Evolutionary conservation across 1,284 basidiomycete genomes (phyloP).

Genomic region (Ganoderma resinaceum): DNA sequence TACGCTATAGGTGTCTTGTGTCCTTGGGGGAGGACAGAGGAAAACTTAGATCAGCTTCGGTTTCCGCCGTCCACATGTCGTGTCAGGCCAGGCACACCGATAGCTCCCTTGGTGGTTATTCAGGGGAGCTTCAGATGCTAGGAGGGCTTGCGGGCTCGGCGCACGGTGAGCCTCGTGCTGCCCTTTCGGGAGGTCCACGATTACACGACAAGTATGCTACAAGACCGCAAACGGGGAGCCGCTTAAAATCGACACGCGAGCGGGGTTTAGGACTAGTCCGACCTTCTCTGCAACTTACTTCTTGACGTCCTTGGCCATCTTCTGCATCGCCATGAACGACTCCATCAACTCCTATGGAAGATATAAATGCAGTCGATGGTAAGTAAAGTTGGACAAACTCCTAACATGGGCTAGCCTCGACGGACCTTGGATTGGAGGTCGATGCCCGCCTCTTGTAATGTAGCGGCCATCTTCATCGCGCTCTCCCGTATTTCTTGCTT

Average conservation of each 20-base stretch:
- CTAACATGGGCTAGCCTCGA: neutral
- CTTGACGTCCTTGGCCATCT: slow-evolving; percentile 14
- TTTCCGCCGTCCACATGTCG: neutral
- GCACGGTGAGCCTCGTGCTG: neutral
- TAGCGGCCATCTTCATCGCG: slow-evolving; percentile 54
- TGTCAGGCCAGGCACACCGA: neutral
- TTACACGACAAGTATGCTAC: neutral
- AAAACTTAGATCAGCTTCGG: neutral
- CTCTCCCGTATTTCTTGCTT: slow-evolving; percentile 59
- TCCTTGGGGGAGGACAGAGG: neutral
- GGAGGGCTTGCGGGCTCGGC: neutral
- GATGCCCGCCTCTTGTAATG: slow-evolving; percentile 65
- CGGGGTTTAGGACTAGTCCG: neutral
- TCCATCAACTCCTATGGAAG: slow-evolving; percentile 30
- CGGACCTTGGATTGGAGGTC: slow-evolving; percentile 53
- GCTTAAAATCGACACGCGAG: neutral
- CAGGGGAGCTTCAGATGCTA: neutral
- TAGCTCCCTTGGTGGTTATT: neutral
- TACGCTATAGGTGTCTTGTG: neutral
- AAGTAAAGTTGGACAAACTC: neutral
- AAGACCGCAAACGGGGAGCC: slow-evolving; percentile 6
- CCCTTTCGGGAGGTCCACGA: neutral
- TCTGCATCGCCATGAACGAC: slow-evolving; percentile 30
- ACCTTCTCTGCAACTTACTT: slow-evolving; percentile 10
- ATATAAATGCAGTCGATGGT: neutral